Evolutionary conservation across 352 stramenopile species (phyloP), one percentile per base, ranked within the genome.

Genomic region (Phytopythium chamaehyphon): DNA sequence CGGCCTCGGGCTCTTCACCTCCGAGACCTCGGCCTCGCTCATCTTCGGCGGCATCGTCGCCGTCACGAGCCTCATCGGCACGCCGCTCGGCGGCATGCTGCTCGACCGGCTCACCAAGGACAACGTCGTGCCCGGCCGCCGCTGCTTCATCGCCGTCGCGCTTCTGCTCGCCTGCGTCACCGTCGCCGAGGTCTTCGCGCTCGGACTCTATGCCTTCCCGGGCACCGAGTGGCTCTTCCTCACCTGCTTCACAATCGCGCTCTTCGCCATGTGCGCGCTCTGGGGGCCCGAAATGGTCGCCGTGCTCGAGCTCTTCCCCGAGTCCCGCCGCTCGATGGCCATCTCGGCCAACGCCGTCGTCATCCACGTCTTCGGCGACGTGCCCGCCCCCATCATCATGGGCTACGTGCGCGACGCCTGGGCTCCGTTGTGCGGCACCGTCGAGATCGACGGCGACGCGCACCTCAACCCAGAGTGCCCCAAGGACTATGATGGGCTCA

Each of bases 301-400:
- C 18, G 64, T 92, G 26, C 82, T 97, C 61, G 62, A 93, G 35
- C 59, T 80, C 5, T 93, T 97, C 40, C 78, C 87, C 24, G 67
- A 62, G 22, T 73, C 66, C 7, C 71, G 84, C 45, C 69, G 86
- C 14, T 75, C 87, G 0, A 83, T 97, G 60, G 83, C 81, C 22
- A 73, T 94, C 50, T 90, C 78, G 6, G 68, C 95, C 6, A 88
- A 87, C 57, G 88, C 75, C 47, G 57, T 97, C 9, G 69, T 88
- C 23, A 83, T 94, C 21, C 90, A 97, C 64, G 57, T 89, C 16
- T 72, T 97, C 22, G 91, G 91, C 5, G 91, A 98, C 68, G 88
- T 98, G 9, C 90, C 91, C 3, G 71, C 80, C 0, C 91, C 91
- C 2, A 80, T 96, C 28, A 61, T 96, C 45, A 71, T 97, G 48